Evolutionary conservation across 805 yeast species (phyloP), one percentile per base, ranked within the genome.

Genomic region (Nakazawaea holstii): DNA sequence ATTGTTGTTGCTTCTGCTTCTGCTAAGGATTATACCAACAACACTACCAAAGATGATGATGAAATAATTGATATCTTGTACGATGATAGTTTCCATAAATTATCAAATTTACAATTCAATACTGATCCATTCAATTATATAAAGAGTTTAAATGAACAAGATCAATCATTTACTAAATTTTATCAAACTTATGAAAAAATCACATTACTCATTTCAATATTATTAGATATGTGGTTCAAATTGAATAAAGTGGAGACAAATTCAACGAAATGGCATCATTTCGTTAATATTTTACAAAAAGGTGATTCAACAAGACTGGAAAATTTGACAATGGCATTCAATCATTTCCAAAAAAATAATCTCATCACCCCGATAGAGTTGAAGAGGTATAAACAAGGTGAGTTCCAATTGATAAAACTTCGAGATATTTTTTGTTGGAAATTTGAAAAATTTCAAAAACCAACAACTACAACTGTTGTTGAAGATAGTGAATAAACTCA

Each of bases 251-350:
- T 35, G 17, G 17, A 28, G 6, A 30, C 33, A 17, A 15, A 36
- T n/a, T 13, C 11, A 17, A 15, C 32, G 13, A 29, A n/a, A 17
- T 26, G 31, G 30, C 6, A 4, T 8, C 27, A 7, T 6, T 13
- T 32, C 9, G 14, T 36, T 4, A 11, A n/a, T n/a, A 36, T 29
- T 4, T 15, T 43, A 10, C 26, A 15, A 8, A n/a, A 11, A 24
- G 45, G 29, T 26, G 44, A 41, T 45, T 15, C 39, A 13, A 50
- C 49, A 37, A 50, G 52, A 13, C 56, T 55, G 56, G 39, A 52
- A 30, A 54, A 15, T 36, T 36, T 36, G 54, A 46, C 58, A 62
- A 62, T 28, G 43, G n/a, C 53, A 53, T 8, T 31, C 58, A n/a
- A 30, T 30, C 5, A 20, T 20, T 20, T 20, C 24, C 24, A 20